Evolutionary conservation across 2,329 filamentous ascomycete genomes (phyloP), one percentile per base, ranked within the genome.

Genomic region (Lachnellula cervina): DNA sequence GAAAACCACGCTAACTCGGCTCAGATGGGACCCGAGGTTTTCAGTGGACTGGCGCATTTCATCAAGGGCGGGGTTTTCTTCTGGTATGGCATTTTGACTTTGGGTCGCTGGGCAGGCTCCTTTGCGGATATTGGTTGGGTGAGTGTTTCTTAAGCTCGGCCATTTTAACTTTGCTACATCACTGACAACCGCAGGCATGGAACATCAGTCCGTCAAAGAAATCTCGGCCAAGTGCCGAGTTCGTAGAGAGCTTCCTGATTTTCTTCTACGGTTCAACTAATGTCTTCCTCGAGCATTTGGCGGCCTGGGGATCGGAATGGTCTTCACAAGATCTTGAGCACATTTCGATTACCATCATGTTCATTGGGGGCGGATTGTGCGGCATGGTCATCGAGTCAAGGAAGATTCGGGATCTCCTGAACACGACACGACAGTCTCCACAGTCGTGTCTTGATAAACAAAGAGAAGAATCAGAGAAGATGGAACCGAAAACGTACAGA

Each of bases 31-130:
- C 71, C 71, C 21, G 77, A 77, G 2, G 76, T 97, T 55, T 79
- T 93, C 76, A 92, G 86, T 63, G 90, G 93, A 2, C 78, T 97
- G 43, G 93, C 93, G 7, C 93, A 97, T 69, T 96, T 90, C 76
- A 85, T 97, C 71, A 97, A 97, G 71, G 93, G 93, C 46, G 89
- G 89, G 3, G 88, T 97, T 53, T 97, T 97, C 77, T 90, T 97
- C 74, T 94, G 90, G 86, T 89, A 95, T 60, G 93, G 93, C 8
- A 73, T 96, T 19, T 74, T 97, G 58, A 96, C 90, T 0, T 78
- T 97, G 4, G 91, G 90, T 32, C 86, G 93, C 54, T 97, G 90
- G 88, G 84, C 91, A 68, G 93, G 93, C 25, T 89, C 88, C 70
- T 97, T 96, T 70, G 86, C 88, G 56, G 89, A 96, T 58, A 80